A percentile compares a stretch with the other conserved stretches of the same genome.
Evolutionary conservation across 2,329 filamentous ascomycete species (phyloP).

Genomic region (Sporothrix phasma): DNA sequence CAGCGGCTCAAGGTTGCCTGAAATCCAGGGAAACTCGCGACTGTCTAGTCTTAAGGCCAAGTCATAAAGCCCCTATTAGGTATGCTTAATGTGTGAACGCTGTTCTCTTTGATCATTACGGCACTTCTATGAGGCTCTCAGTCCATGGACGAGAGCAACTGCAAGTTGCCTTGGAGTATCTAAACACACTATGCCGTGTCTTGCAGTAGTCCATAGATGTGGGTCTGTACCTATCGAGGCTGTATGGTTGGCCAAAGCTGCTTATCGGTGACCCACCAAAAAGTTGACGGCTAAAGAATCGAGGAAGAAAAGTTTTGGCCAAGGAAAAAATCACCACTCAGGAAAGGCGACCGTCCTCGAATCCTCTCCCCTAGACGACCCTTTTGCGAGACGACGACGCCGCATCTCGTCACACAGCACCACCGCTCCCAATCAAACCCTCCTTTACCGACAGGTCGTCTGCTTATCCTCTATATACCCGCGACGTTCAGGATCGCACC

Average conservation of each 20-base stretch:
- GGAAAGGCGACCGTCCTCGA: constrained; percentile 1
- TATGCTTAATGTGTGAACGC: too few species aligned
- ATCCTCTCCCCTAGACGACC: background rate
- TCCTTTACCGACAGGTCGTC: background rate
- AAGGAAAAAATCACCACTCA: constrained; percentile 11
- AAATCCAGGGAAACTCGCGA: too few species aligned
- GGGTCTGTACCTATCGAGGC: background rate
- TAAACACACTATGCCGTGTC: background rate
- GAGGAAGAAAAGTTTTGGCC: constrained; percentile 9
- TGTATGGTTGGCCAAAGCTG: constrained; percentile 3
- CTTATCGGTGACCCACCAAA: constrained; percentile 12
- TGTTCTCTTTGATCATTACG: too few species aligned
- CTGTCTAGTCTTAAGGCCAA: too few species aligned
- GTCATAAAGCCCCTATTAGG: too few species aligned
- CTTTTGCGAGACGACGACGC: constrained; percentile 8
- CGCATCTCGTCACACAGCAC: constrained; percentile 1
- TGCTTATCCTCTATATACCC: background rate
- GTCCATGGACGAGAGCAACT: too few species aligned
- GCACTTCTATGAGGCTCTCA: too few species aligned
- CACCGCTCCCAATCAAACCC: background rate
- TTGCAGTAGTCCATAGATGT: background rate
- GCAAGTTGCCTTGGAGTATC: background rate
- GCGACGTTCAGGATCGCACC: background rate
- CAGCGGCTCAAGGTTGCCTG: too few species aligned
- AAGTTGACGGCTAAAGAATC: constrained; percentile 7